Percentiles rank a stretch among this genome's conserved stretches.
These are phyloP conservation scores for Salix brachista DNA, from an alignment of 345 rosid species.

Conservation along the genomic window DNA sequence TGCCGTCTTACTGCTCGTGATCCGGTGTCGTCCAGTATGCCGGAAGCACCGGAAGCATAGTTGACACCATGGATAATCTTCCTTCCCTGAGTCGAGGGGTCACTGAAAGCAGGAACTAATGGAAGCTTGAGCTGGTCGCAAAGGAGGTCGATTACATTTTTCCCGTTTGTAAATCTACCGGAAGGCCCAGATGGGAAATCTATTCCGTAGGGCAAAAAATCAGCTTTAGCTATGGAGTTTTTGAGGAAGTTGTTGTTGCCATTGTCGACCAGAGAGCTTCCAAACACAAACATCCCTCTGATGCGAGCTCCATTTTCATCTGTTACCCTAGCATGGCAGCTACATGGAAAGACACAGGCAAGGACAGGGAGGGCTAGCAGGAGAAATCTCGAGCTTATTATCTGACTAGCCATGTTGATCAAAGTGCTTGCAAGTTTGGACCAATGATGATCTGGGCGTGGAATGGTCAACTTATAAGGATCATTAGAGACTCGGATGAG, in stretches of 20 bases:
- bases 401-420: neutral
- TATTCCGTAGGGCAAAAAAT: constrained; percentile 55
- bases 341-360: constrained; percentile 3
- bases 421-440: neutral
- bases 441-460: neutral
- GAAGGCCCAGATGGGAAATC: constrained; percentile 54
- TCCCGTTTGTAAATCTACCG: constrained; percentile 61
- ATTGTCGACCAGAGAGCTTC: constrained; percentile 62
- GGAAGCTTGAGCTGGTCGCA: constrained; percentile 40
- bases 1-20: constrained; percentile 26
- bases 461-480: neutral
- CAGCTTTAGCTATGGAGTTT: constrained; percentile 34
- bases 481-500: too few relatives aligned
- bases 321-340: neutral
- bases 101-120: constrained; percentile 35
- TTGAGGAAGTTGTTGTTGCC: constrained; percentile 61
- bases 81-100: constrained; percentile 42
- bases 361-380: constrained; percentile 12
- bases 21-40: constrained; percentile 58
- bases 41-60: constrained; percentile 61
- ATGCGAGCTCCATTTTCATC: neutral
- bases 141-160: constrained; percentile 51
- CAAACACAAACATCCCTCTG: constrained; percentile 62
- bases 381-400: neutral
- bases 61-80: constrained; percentile 44